Evolutionary conservation across 352 stramenopile species (phyloP).

Genomic region (Phytophthora hibernalis): DNA sequence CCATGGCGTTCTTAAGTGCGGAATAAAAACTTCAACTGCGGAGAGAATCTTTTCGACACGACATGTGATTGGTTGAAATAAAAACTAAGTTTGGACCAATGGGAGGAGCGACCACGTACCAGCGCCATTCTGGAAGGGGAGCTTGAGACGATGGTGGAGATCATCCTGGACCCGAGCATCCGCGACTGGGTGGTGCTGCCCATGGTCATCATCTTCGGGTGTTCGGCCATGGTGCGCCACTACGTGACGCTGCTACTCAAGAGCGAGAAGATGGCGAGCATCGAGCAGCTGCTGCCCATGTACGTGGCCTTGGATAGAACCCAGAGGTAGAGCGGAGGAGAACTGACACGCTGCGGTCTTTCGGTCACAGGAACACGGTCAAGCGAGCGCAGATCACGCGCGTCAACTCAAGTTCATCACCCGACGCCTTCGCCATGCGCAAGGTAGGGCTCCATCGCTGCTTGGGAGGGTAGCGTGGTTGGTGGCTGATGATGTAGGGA

Average conservation of each 20-base stretch:
- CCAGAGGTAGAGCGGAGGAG: not conserved
- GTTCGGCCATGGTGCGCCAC: slow-evolving; percentile 85
- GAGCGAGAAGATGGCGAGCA: slow-evolving; percentile 78
- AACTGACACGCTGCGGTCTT: slow-evolving; percentile 1
- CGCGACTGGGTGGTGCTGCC: slow-evolving; percentile 97
- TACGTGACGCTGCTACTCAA: slow-evolving; percentile 88
- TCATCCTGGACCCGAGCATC: slow-evolving; percentile 94
- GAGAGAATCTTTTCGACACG: not conserved
- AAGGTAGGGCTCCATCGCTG: slow-evolving; percentile 55
- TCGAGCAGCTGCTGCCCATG: slow-evolving; percentile 84
- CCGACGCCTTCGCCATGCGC: slow-evolving; percentile 89
- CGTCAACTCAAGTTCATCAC: slow-evolving; percentile 92
- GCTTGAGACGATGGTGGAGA: slow-evolving; percentile 73
- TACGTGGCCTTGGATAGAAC: slow-evolving; percentile 29
- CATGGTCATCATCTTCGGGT: slow-evolving; percentile 96
- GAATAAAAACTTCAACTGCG: slow-evolving; percentile 33
- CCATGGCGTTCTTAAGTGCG: slow-evolving; percentile 19
- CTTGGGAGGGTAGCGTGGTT: not conserved
- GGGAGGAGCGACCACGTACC: not conserved
- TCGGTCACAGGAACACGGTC: slow-evolving; percentile 79
- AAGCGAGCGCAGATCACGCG: slow-evolving; percentile 84
- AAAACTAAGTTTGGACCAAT: slow-evolving; percentile 9
- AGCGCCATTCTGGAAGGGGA: not conserved
- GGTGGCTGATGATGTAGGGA: not conserved
- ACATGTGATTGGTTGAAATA: slow-evolving; percentile 7